Base-by-base conservation (phyloP, 78 protist species). In the Mastigamoeba balamuthi region DNA sequence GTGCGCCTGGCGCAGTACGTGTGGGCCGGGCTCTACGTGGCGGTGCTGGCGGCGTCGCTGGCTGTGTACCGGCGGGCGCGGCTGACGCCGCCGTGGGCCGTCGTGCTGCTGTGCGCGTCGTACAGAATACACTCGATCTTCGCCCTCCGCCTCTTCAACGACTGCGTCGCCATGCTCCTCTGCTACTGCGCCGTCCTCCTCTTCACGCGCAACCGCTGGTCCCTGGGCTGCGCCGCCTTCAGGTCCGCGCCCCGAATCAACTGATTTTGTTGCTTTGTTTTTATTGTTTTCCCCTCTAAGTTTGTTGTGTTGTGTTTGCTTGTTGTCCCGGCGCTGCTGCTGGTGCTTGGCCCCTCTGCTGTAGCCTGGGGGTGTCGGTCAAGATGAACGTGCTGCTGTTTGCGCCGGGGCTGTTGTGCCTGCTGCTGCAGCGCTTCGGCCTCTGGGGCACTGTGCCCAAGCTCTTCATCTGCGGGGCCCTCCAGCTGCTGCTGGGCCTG, bases 91-190 rank as follows among this genome's bases (percentile, higher is more conserved):
- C 66, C 33, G 25, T 85, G 78, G 75, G 39, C 76, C 3, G 38
- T 92, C 28, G 23, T 42, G 7, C 40, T 85, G 3, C 43, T 85
- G 40, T 35, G 78, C 72, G 17, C 85, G 6, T 86, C 92, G 10
- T 25, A 44, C 30, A 84, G 96, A 1, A 37, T 92, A 6, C 98
- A 95, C 75, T 92, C 96, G 27, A 76, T 95, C 69, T 95, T 89
- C 43, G 80, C 79, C 33, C 78, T 95, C 37, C 83, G 97, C 4
- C 79, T 95, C 8, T 95, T 95, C 81, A 95, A 95, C 72, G 98
- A 95, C 52, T 23, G 92, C 35, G 5, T 75, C 3, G 80, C 96
- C 9, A 89, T 89, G 93, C 28, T 87, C 0, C 4, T 91, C 23
- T 28, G 77, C 69, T 92, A 86, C 48, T 28, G 40, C 6, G 35